Evolutionary conservation across 192 early-diverging fungal genomes (phyloP), one percentile per base, ranked within the genome.

Genomic region (Dissophora globulifera): DNA sequence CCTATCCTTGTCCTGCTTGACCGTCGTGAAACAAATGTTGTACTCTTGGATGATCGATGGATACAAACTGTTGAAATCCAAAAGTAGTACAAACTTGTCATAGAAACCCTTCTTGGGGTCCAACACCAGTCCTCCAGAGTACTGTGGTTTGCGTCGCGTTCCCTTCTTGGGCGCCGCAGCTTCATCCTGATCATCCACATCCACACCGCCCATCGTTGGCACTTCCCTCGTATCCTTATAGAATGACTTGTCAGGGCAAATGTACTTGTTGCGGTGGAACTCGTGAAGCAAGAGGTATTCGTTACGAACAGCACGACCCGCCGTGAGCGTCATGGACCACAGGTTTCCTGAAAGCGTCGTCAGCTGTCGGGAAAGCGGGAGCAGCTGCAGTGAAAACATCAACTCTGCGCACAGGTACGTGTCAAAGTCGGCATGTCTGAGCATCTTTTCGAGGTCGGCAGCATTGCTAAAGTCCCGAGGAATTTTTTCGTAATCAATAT

Each of bases 31-130:
- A 80, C 96, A 98, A 56, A 99, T 95, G 74, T 99, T 99, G 86
- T 92, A 99, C 79, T 99, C 98, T 69, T 98, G 98, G 70, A 99
- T 98, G 53, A 99, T 99, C 23, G 96, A 96, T 50, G 98, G 97
- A 62, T 99, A 98, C 90, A 99, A 88, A 84, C 92, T 93, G 88
- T 98, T 98, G 80, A 99, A 99, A 86, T 99, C 98, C 50, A 99
- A 82, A 38, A 98, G 81, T 19, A 99, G 75, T 4, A 99, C 94
- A 72, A 84, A 99, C 35, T 93, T 91, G 76, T 98, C 96, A 78
- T 99, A 97, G 62, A 98, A 91, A 4, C 98, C 97, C 58, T 91
- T 94, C 72, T 97, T 96, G 33, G 98, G 98, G 57, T 99, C 98
- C 65, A 99, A 80, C 2, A 99, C 97, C 8, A 99, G 85, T 53